Conservation (phyloP, 1,284 basidiomycete genomes). For the Clitocybe nebularis region DNA sequence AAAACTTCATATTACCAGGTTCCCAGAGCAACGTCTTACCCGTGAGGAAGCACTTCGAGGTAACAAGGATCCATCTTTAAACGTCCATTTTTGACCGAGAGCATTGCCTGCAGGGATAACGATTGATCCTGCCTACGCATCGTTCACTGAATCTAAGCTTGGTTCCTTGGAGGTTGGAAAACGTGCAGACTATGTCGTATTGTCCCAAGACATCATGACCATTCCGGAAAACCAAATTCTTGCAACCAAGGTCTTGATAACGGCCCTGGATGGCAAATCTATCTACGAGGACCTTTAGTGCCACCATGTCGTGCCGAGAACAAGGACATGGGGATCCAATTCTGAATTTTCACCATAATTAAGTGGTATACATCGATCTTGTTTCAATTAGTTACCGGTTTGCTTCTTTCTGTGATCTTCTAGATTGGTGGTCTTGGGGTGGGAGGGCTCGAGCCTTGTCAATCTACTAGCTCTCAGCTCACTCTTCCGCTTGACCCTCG, state of each 20-base stretch:
- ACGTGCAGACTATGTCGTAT: conserved; percentile 78
- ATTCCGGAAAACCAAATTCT: conserved; percentile 61
- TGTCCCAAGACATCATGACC: conserved; percentile 80
- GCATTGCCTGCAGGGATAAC: conserved; percentile 36
- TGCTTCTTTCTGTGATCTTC: not conserved
- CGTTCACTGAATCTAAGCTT: conserved; percentile 71
- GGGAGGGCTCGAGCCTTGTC: not conserved
- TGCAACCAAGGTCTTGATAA: conserved; percentile 67
- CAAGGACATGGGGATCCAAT: no score
- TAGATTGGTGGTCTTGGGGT: conserved; percentile 7
- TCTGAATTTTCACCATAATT: no score
- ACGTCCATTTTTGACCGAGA: not conserved
- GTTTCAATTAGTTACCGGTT: not conserved
- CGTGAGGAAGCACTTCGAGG: conserved; percentile 71
- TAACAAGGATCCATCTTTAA: conserved; percentile 18
- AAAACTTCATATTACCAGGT: conserved; percentile 45
- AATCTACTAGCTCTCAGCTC: no score
- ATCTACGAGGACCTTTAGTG: conserved; percentile 49
- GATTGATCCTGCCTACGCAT: conserved; percentile 83
- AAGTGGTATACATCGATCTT: no score
- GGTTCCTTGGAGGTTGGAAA: conserved; percentile 78
- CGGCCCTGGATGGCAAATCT: conserved; percentile 73
- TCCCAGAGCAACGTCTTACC: conserved; percentile 74
- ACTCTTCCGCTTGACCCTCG: not conserved
- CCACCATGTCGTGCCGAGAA: no score